Evolutionary conservation across 176 grass and related monocot species (phyloP).

Genomic region (Musa acuminata): DNA sequence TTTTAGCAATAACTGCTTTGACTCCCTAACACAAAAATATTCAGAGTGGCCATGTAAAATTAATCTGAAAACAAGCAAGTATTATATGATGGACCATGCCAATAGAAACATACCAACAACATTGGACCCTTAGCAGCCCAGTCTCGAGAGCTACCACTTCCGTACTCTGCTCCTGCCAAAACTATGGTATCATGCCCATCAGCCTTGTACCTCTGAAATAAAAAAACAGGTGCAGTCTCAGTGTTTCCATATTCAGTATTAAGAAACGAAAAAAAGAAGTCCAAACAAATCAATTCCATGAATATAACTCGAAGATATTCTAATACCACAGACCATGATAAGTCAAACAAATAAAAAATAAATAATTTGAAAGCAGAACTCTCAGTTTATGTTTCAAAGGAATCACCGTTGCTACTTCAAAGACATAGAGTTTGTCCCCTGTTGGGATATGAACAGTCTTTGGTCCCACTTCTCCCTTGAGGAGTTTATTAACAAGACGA

Average conservation of each 20-base stretch:
- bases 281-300: too few relatives aligned
- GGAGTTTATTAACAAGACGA: slow-evolving; percentile 78
- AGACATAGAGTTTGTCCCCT: slow-evolving; percentile 78
- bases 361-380: not conserved
- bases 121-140: slow-evolving; percentile 93
- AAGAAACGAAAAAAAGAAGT: not conserved
- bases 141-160: slow-evolving; percentile 89
- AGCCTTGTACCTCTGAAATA: slow-evolving; percentile 58
- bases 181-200: slow-evolving; percentile 66
- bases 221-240: not conserved
- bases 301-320: too few relatives aligned
- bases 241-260: not conserved
- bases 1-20: slow-evolving; percentile 85
- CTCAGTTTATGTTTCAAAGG: not conserved
- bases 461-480: slow-evolving; percentile 72
- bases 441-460: slow-evolving; percentile 75
- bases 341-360: slow-evolving; percentile 5
- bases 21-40: slow-evolving; percentile 47
- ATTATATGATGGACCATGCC: slow-evolving; percentile 1
- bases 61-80: not conserved
- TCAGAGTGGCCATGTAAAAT: not conserved
- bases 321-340: not conserved
- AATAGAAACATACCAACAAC: slow-evolving; percentile 47
- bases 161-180: slow-evolving; percentile 85
- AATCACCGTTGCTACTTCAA: slow-evolving; percentile 63